Base-by-base conservation (phyloP, 2,329 filamentous ascomycete species). In the Endoconidiophora polonica region DNA sequence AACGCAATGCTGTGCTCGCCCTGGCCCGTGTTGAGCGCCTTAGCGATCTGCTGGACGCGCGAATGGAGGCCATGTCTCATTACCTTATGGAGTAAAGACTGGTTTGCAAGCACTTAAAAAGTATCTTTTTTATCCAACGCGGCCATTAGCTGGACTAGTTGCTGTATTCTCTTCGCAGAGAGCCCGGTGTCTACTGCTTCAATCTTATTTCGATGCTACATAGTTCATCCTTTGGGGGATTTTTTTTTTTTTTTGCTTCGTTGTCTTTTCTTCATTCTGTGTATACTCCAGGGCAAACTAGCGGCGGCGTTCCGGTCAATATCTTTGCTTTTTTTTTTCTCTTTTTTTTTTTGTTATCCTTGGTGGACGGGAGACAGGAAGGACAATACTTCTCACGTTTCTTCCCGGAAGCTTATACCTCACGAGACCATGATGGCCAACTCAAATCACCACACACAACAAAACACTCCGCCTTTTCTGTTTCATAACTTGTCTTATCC, bases 21-120 rank as follows among this genome's bases (percentile, higher is more conserved):
- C 66, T 73, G 62, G 68, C 66, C 45, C 67, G 71, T 24, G 67
- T 76, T 45, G 67, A 72, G 58, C 68, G 67, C 55, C 67, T 77
- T 52, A 66, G 67, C 22, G 66, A 53, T 23, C 48, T 50, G 20
- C 39, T 56, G 23, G 54, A 55, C 22, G 44, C 46, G 14, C 46
- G 46, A 43, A 49, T 52, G 53, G 46, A 54, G 40, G 46, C 52
- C 10, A 52, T 54, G 52, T 41, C 39, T 16, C 41, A 48, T 18
- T 33, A 33, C 26, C 26, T 33, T 10, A 33, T 33, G 26, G 26
- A 33, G 26, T 33, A 33, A 33, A 10, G 26, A 44, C 46, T 54
- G 39, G 20, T 40, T 12, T 39, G 10, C 26, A 49, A 54, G 42
- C 36, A 26, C 37, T 20, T 10, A 1, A 3, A 20, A 10, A 18